Evolutionary conservation across 2,329 filamentous ascomycete genomes (phyloP).

Genomic region (Fusarium pseudonygamai): DNA sequence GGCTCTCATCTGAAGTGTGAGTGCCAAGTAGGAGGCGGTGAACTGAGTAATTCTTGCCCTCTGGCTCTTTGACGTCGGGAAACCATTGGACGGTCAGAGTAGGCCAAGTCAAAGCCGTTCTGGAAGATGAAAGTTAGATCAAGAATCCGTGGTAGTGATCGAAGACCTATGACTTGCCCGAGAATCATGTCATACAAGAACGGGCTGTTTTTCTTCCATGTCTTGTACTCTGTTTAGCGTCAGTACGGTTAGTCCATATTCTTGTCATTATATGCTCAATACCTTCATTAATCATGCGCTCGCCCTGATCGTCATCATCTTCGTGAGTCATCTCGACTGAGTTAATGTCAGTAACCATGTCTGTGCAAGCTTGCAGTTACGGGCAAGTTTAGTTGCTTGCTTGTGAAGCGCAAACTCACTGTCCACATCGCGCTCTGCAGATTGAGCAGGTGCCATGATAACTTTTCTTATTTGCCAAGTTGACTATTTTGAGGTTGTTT

Average conservation of each 20-base stretch:
- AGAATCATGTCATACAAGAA: slow-evolving; percentile 99
- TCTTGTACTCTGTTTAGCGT: slow-evolving; percentile 84
- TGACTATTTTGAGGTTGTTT: not conserved
- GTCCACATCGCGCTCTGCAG: slow-evolving; percentile 49
- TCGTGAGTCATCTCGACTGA: slow-evolving; percentile 62
- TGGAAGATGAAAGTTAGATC: slow-evolving; percentile 11
- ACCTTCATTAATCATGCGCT: slow-evolving; percentile 96
- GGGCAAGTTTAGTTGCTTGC: not conserved
- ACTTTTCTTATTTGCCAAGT: not conserved
- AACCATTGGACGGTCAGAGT: slow-evolving; percentile 98
- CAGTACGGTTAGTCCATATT: slow-evolving; percentile 9
- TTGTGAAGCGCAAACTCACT: slow-evolving; percentile 43
- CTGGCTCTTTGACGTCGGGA: slow-evolving; percentile 88
- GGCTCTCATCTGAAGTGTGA: slow-evolving; percentile 85
- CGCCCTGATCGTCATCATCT: slow-evolving; percentile 76
- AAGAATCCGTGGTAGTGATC: not conserved
- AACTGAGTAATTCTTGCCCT: slow-evolving; percentile 85
- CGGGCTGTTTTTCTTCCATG: slow-evolving; percentile 99
- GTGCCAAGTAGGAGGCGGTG: slow-evolving; percentile 94
- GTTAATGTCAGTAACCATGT: slow-evolving; percentile 2
- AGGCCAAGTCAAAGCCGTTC: slow-evolving; percentile 95
- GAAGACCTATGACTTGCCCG: slow-evolving; percentile 60
- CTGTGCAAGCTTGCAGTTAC: not conserved
- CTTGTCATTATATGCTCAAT: slow-evolving; percentile 29
- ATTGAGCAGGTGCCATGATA: slow-evolving; percentile 50